Evolutionary conservation across 192 early-diverging fungal genomes (phyloP).

Genomic region (Radiomyces spectabilis): DNA sequence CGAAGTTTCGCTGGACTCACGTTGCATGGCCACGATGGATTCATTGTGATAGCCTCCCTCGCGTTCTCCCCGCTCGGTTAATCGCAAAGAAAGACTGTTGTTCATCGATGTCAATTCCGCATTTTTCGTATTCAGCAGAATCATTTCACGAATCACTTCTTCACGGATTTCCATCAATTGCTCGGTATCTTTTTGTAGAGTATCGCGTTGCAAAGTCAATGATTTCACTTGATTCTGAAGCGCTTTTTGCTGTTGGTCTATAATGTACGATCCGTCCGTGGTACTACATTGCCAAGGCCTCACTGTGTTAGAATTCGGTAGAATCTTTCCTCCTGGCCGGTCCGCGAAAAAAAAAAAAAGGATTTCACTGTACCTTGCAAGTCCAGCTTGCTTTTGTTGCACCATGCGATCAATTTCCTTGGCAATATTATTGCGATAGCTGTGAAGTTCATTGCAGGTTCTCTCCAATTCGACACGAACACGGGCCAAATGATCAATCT

Average conservation of each 20-base stretch:
- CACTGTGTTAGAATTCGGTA: too few relatives aligned
- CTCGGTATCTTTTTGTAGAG: constrained; percentile 33
- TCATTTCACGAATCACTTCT: constrained; percentile 41
- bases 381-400: constrained; percentile 29
- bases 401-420: constrained; percentile 24
- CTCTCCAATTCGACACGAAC: constrained; percentile 20
- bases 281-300: too few relatives aligned
- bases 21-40: neutral
- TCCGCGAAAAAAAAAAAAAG: neutral
- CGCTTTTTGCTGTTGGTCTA: constrained; percentile 37
- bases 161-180: constrained; percentile 32
- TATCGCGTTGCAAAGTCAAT: constrained; percentile 35
- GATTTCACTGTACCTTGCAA: constrained; percentile 11
- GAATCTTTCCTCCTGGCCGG: too few relatives aligned
- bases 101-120: constrained; percentile 48
- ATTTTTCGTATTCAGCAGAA: constrained; percentile 43
- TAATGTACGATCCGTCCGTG: too few relatives aligned
- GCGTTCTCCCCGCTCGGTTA: constrained; percentile 19
- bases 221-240: constrained; percentile 38
- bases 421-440: constrained; percentile 20
- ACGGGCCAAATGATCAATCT: constrained; percentile 8
- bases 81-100: constrained; percentile 40
- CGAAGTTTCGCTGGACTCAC: neutral
- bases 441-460: constrained; percentile 18
- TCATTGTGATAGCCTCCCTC: constrained; percentile 1